A percentile compares a stretch with the other conserved stretches of the same genome.
Conservation (phyloP, 306 rosid species). For the Acacia confusa region DNA sequence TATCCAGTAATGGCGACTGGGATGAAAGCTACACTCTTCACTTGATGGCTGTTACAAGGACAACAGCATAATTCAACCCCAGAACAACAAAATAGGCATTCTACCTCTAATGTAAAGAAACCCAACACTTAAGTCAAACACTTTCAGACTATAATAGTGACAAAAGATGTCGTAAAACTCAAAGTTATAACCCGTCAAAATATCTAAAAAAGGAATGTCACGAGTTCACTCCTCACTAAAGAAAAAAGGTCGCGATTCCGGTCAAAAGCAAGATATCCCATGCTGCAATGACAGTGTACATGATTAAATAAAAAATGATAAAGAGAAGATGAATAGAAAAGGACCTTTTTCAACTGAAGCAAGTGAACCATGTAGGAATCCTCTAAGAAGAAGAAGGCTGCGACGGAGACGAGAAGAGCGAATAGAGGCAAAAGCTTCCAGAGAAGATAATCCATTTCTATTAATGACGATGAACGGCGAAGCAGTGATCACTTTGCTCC, state of each 20-base stretch:
- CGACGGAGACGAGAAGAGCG: slow-evolving; percentile 46
- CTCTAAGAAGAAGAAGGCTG: slow-evolving; percentile 44
- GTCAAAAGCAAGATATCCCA: background rate
- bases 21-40: slow-evolving; percentile 69
- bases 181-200: background rate
- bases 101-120: background rate
- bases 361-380: slow-evolving; percentile 33
- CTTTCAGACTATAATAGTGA: background rate
- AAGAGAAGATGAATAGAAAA: background rate
- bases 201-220: background rate
- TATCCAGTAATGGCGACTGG: slow-evolving; percentile 70
- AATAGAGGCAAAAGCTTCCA: slow-evolving; percentile 70
- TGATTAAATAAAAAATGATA: background rate
- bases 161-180: background rate
- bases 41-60: slow-evolving; percentile 29
- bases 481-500: background rate
- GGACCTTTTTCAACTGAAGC: slow-evolving; percentile 27
- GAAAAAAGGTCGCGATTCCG: background rate
- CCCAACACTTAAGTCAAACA: background rate
- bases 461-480: background rate
- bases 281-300: background rate
- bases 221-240: background rate
- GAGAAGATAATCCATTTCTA: slow-evolving; percentile 45
- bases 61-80: slow-evolving; percentile 13
- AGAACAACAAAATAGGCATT: background rate